Evolutionary conservation across 441 rosid genomes (phyloP).

Genomic region (Gossypium aridum): DNA sequence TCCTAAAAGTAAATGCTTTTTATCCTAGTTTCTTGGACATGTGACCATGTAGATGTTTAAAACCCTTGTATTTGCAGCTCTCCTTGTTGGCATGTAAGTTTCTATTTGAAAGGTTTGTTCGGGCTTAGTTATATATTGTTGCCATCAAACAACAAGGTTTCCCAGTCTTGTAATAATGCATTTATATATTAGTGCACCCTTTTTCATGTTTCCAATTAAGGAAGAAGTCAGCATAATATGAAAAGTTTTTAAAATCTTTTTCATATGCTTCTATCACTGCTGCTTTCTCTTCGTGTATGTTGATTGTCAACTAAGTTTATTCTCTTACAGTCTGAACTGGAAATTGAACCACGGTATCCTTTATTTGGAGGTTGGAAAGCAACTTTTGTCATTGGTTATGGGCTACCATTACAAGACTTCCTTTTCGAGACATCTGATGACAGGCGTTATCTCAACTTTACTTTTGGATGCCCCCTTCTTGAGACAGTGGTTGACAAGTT

Average conservation of each 20-base stretch:
- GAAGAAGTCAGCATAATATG: background rate
- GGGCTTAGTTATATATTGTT: background rate
- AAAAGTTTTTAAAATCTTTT: background rate
- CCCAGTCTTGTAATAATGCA: background rate
- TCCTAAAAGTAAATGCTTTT: background rate
- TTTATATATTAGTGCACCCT: background rate
- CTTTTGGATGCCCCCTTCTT: slow-evolving; percentile 86
- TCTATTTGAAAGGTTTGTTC: background rate
- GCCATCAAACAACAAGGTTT: background rate
- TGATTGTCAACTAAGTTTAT: slow-evolving; percentile 16
- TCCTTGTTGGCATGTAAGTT: background rate
- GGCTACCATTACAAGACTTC: slow-evolving; percentile 82
- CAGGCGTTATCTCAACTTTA: slow-evolving; percentile 90
- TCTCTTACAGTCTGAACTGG: slow-evolving; percentile 87
- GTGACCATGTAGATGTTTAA: background rate
- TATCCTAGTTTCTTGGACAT: background rate
- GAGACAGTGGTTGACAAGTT: slow-evolving; percentile 88
- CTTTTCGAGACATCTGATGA: slow-evolving; percentile 85
- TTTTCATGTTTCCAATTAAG: background rate
- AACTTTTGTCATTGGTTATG: slow-evolving; percentile 85
- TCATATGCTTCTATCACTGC: background rate
- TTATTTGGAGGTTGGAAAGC: slow-evolving; percentile 98
- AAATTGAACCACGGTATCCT: slow-evolving; percentile 94
- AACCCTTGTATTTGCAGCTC: background rate
- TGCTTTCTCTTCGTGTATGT: slow-evolving; percentile 11